Base-by-base conservation (phyloP, 371 early-diverging fungal genomes). In the Mucor sp. region DNA sequence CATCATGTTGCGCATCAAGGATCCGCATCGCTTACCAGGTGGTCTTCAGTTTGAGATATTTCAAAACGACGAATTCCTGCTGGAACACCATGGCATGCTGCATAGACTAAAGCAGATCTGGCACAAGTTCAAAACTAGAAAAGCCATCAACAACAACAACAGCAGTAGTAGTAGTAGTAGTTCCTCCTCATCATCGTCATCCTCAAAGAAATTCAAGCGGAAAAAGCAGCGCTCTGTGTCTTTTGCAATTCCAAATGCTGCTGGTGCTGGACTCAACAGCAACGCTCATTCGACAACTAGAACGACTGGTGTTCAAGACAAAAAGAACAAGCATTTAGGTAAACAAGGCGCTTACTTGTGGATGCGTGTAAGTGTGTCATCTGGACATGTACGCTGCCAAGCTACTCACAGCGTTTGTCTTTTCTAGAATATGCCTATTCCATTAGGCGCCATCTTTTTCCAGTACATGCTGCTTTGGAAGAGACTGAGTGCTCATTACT, bases 1-100 rank as follows among this genome's bases (percentile, higher is more conserved):
- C 32, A 84, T 97, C 23, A 89, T 95, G 89, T 72, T 95, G 47
- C 85, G 97, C 17, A 62, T 95, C 50, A 94, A 94, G 66, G 96
- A 97, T 66, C 95, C 96, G 0, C 88, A 82, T 32, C 84, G 95
- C 67, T 76, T 98, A 35, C 97, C 98, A 37, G 94, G 86, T 43
- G 86, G 86, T 8, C 69, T 86, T 21, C 65, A 72, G 27, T 84
- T 84, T 69, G 75, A 80, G 39, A 72, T 80, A 25, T 84, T 83
- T 57, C 65, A 79, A 30, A 71, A 74, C 7, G 71, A 83, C 44
- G 67, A 63, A 12, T 83, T 83, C 56, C 58, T 69, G 43, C 62
- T 57, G 50, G 69, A 71, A 47, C 71, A 69, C 30, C 78, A 77
- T 53, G 68, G 59, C 19, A 65, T 66, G 19, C 65, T 58, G 62